Conservation (phyloP, 129 eudicot species). For the Ambrosia trifida region DNA sequence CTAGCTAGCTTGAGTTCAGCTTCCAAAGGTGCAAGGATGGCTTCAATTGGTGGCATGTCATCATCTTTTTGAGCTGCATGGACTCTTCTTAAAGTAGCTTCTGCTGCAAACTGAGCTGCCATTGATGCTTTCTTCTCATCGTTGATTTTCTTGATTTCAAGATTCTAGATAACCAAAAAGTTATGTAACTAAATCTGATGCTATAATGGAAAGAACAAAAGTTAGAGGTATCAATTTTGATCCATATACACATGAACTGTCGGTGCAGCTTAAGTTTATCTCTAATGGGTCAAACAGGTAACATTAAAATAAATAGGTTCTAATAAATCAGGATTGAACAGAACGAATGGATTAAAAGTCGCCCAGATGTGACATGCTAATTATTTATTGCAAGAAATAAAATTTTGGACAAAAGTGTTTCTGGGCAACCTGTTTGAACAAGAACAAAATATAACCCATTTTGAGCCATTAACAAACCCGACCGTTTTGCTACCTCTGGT, state of each 20-base stretch:
- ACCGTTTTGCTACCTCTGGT: background rate
- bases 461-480: background rate
- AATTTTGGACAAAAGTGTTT: background rate
- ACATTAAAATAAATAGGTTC: background rate
- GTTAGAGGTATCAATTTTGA: background rate
- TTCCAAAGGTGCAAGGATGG: conserved; percentile 87
- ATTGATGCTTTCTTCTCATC: conserved; percentile 95
- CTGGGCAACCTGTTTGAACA: background rate
- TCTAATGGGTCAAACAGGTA: background rate
- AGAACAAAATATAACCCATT: background rate
- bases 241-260: background rate
- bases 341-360: background rate
- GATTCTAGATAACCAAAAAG: conserved; percentile 54
- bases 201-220: background rate
- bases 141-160: conserved; percentile 88
- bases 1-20: conserved; percentile 90
- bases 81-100: conserved; percentile 83
- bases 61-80: conserved; percentile 93
- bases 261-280: background rate
- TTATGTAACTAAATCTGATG: conserved; percentile 7
- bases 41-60: conserved; percentile 97
- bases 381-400: background rate
- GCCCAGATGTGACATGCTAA: background rate
- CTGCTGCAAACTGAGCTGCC: conserved; percentile 98
- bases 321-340: background rate